A percentile compares a stretch with the other conserved stretches of the same genome.
These are phyloP conservation scores for Sporothrix pseudoabietina DNA, from an alignment of 2,329 filamentous ascomycete species.

Conservation along the genomic window DNA sequence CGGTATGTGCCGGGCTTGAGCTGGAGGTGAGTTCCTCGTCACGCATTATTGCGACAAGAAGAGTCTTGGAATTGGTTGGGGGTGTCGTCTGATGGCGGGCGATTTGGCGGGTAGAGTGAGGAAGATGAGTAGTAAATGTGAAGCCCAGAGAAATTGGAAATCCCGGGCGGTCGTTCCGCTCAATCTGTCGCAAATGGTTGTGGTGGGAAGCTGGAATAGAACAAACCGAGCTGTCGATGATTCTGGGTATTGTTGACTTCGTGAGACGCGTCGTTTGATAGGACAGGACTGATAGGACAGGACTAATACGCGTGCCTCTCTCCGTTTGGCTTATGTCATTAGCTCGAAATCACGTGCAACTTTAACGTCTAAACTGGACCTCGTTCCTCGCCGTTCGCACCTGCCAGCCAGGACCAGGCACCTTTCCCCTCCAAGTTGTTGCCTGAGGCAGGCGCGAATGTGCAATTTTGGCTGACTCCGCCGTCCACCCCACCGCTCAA, in stretches of 20 bases:
- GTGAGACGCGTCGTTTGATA: slow-evolving; percentile 10
- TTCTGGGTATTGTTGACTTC: background rate
- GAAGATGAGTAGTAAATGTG: background rate
- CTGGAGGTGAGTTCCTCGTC: background rate
- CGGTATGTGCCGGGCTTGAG: slow-evolving; percentile 6
- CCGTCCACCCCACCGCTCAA: slow-evolving; percentile 28
- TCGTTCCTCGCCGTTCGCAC: background rate
- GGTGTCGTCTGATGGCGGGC: background rate
- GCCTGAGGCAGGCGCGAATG: slow-evolving; percentile 20
- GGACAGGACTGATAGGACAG: background rate
- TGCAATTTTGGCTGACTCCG: slow-evolving; percentile 19
- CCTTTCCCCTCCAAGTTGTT: slow-evolving; percentile 8
- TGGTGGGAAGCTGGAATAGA: background rate
- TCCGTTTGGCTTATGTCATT: slow-evolving; percentile 9
- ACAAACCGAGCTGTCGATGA: background rate
- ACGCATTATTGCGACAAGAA: background rate
- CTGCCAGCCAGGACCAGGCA: background rate
- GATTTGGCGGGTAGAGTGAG: background rate
- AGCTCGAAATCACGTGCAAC: background rate
- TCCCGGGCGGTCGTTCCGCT: too few species aligned
- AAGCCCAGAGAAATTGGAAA: background rate
- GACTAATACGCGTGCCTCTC: background rate
- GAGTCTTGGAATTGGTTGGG: background rate
- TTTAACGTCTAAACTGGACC: background rate
- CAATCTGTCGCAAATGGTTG: background rate